phyloP scores from a whole-genome alignment of 169 alveolate species.

The Cryptosporidium ubiquitum region DNA sequence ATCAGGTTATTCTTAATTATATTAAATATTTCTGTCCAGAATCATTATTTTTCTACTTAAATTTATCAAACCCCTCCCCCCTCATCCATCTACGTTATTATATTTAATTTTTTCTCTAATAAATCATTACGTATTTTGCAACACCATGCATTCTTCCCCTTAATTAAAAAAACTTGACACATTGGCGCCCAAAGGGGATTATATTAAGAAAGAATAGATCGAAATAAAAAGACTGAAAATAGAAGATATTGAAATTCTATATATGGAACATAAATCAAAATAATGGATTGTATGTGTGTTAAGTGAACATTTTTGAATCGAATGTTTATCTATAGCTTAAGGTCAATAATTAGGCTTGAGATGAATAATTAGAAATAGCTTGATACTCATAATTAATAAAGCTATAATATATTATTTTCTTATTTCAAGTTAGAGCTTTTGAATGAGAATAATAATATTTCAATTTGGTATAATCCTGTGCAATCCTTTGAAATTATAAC shows the following conservation, averaged over 20 bases:
- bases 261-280: neutral
- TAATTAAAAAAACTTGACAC: neutral
- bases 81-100: neutral
- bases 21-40: neutral
- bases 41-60: neutral
- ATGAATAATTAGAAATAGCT: constrained; percentile 2
- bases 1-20: neutral
- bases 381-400: neutral
- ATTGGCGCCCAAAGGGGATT: constrained; percentile 24
- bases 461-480: neutral
- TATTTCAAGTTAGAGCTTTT: neutral
- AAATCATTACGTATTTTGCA: constrained; percentile 18
- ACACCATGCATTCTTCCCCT: constrained; percentile 26
- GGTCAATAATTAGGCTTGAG: neutral
- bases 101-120: neutral
- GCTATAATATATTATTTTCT: neutral
- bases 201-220: constrained; percentile 10
- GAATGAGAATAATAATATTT: neutral
- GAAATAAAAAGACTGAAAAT: neutral
- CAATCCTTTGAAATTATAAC: neutral
- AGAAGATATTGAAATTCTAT: neutral
- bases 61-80: too few species aligned
- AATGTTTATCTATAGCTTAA: constrained; percentile 1
- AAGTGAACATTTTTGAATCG: neutral
- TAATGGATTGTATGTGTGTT: neutral